These are phyloP conservation scores for Sabuloglossum arenarium DNA, from an alignment of 495 filamentous ascomycete species.

Conservation along the genomic window DNA sequence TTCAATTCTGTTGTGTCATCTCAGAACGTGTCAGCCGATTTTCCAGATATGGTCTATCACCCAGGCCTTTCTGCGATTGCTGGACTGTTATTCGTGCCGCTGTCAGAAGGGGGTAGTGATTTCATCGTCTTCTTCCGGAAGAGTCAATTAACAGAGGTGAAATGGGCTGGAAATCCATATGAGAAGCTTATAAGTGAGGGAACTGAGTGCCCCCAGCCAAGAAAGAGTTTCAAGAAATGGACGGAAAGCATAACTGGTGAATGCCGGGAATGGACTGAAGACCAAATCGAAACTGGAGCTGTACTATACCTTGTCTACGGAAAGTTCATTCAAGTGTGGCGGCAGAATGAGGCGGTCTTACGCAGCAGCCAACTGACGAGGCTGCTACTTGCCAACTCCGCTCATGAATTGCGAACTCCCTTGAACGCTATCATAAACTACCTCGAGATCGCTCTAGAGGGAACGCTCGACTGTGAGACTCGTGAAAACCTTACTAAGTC, in stretches of 20 bases:
- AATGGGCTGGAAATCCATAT: conserved; percentile 89
- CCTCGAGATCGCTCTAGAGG: conserved; percentile 81
- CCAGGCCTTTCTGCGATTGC: conserved; percentile 66
- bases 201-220: conserved; percentile 45
- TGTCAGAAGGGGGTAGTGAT: conserved; percentile 58
- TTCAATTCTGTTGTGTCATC: conserved; percentile 58
- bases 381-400: conserved; percentile 73
- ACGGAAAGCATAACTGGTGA: conserved; percentile 52
- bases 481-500: conserved; percentile 72
- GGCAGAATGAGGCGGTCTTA: conserved; percentile 72
- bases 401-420: conserved; percentile 86
- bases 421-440: conserved; percentile 95
- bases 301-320: conserved; percentile 82
- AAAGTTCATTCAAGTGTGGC: conserved; percentile 82
- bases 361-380: conserved; percentile 65
- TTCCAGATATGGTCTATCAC: conserved; percentile 60
- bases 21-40: conserved; percentile 58
- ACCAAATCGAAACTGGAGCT: conserved; percentile 68
- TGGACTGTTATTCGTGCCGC: conserved; percentile 64
- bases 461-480: conserved; percentile 59
- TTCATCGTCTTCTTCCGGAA: conserved; percentile 88
- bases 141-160: conserved; percentile 58
- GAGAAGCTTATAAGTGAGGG: conserved; percentile 53
- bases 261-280: conserved; percentile 55
- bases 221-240: conserved; percentile 62